phyloP scores from a whole-genome alignment of 2,329 filamentous ascomycete species.

The Epichloe uncinata region DNA sequence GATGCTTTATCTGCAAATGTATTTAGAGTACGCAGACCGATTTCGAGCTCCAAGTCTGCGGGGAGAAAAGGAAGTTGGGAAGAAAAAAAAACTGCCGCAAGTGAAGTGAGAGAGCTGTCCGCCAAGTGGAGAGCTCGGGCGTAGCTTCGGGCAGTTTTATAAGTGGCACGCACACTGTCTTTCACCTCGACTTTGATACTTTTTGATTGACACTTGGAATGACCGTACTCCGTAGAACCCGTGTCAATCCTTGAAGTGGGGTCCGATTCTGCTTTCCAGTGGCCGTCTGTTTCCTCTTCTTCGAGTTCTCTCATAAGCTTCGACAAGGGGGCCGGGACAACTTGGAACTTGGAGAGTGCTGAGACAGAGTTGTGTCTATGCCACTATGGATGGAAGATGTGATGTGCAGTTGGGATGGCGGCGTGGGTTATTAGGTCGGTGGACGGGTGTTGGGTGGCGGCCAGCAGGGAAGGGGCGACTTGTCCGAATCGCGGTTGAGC shows the following conservation, averaged over 20 bases:
- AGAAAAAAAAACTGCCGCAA: not conserved
- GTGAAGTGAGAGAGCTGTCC: not conserved
- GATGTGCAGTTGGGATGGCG: not conserved
- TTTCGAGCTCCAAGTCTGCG: not conserved
- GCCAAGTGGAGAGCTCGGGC: slow-evolving; percentile 2
- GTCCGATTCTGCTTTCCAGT: not conserved
- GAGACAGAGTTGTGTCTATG: not conserved
- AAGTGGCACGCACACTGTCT: not conserved
- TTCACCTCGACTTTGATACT: not conserved
- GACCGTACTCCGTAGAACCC: not conserved
- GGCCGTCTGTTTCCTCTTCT: not conserved
- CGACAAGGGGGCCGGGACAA: not conserved
- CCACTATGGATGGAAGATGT: too few relatives aligned
- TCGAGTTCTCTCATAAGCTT: not conserved
- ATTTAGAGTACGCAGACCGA: not conserved
- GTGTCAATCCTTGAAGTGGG: slow-evolving; percentile 1
- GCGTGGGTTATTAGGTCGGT: not conserved
- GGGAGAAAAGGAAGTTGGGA: not conserved
- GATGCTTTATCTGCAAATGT: not conserved
- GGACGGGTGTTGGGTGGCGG: not conserved
- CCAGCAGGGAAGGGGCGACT: not conserved
- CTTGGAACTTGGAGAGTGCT: not conserved
- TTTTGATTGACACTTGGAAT: not conserved
- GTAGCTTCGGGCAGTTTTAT: slow-evolving; percentile 1
- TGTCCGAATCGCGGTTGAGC: not conserved